A percentile compares a stretch with the other conserved stretches of the same genome.
Conservation (phyloP, 2,329 filamentous ascomycete species). For the Pseudogymnoascus sp. region DNA sequence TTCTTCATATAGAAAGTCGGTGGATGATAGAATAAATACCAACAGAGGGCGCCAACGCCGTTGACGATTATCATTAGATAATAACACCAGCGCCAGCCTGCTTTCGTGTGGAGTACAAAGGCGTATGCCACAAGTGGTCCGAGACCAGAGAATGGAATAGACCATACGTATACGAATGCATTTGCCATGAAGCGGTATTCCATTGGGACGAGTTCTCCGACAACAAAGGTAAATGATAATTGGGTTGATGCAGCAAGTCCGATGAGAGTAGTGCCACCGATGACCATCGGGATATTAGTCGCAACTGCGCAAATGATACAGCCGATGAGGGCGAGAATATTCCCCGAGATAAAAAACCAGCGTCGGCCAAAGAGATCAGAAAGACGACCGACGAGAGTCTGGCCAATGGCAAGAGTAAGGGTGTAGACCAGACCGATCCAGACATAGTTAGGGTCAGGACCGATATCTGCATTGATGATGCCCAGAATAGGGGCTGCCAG, state of each 20-base stretch:
- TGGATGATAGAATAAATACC: constrained; percentile 29
- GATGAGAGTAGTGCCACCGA: constrained; percentile 31
- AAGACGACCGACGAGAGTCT: constrained; percentile 27
- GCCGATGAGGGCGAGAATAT: constrained; percentile 29
- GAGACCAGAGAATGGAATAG: constrained; percentile 26
- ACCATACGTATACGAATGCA: constrained; percentile 27
- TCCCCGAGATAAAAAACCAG: constrained; percentile 26
- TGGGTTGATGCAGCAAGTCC: constrained; percentile 32
- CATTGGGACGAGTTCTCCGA: constrained; percentile 33
- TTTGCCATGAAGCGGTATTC: constrained; percentile 29
- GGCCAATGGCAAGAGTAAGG: constrained; percentile 19
- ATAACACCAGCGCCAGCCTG: constrained; percentile 26
- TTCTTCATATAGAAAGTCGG: constrained; percentile 27
- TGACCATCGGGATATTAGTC: constrained; percentile 29
- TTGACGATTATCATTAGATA: constrained; percentile 27
- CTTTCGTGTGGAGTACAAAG: constrained; percentile 21
- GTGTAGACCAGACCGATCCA: constrained; percentile 24
- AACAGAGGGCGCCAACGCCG: constrained; percentile 22
- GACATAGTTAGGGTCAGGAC: constrained; percentile 20
- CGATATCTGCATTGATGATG: constrained; percentile 25
- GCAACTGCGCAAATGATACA: constrained; percentile 32
- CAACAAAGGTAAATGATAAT: constrained; percentile 31
- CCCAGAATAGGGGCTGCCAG: constrained; percentile 13
- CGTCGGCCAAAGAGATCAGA: constrained; percentile 30
- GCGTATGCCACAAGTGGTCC: constrained; percentile 24